phyloP scores from a whole-genome alignment of 768 basidiomycete genomes.

The Suillus cothurnatus region DNA sequence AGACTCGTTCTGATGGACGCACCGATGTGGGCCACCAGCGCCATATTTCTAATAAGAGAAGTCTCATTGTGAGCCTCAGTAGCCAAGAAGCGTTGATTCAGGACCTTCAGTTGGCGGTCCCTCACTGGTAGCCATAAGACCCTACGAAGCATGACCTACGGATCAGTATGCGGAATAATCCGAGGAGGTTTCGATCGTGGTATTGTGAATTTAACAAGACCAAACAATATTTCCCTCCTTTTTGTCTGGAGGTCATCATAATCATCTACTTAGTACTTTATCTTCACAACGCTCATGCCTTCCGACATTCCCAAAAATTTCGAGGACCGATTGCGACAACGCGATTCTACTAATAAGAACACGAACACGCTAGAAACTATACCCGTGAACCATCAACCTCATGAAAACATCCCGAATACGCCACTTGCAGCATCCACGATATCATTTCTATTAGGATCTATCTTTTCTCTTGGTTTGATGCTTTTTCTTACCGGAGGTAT shows the following conservation, averaged over 20 bases:
- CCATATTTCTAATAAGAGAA: constrained; percentile 68
- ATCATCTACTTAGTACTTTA: not conserved
- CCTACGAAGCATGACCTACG: constrained; percentile 23
- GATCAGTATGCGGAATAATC: constrained; percentile 1
- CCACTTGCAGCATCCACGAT: constrained; percentile 76
- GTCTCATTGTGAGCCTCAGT: constrained; percentile 34
- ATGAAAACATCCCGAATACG: constrained; percentile 84
- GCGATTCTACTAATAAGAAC: constrained; percentile 31
- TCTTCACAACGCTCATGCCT: not conserved
- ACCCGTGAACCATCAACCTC: constrained; percentile 41
- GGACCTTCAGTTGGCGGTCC: not conserved
- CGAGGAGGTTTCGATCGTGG: not conserved
- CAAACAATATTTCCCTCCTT: constrained; percentile 14
- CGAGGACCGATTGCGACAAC: constrained; percentile 48
- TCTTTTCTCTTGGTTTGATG: constrained; percentile 60
- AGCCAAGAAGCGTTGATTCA: constrained; percentile 21
- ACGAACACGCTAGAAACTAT: constrained; percentile 54
- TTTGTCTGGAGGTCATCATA: constrained; percentile 1
- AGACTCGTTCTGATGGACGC: constrained; percentile 18
- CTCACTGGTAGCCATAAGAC: not conserved
- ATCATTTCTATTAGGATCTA: constrained; percentile 81
- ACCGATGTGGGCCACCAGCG: constrained; percentile 91
- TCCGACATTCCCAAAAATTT: constrained; percentile 32
- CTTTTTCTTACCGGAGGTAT: constrained; percentile 53
- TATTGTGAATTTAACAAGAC: constrained; percentile 20